phyloP scores from a whole-genome alignment of 164 flowering plant genomes.

The Vitis riparia region DNA sequence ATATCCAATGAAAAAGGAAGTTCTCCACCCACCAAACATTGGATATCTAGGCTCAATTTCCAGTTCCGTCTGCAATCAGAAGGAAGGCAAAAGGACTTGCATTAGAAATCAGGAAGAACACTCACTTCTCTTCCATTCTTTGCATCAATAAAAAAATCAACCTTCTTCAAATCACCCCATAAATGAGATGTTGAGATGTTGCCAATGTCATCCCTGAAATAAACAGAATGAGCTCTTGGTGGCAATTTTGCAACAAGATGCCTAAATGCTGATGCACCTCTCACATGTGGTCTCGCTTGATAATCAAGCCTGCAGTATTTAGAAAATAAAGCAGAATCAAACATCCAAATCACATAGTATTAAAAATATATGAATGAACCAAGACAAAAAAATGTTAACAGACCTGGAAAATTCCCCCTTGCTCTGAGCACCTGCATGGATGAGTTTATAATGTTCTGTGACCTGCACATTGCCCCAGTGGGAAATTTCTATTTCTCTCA shows the following conservation, averaged over 20 bases:
- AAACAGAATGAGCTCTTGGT: conserved; percentile 89
- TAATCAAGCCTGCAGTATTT: conserved; percentile 73
- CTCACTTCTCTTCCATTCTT: background rate
- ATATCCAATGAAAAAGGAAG: conserved; percentile 91
- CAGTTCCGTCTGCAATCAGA: conserved; percentile 72
- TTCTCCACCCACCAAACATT: conserved; percentile 96
- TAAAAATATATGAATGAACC: background rate
- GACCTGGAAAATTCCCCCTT: conserved; percentile 96
- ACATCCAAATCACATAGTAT: background rate
- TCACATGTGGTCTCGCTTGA: conserved; percentile 61
- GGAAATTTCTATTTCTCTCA: conserved; percentile 87
- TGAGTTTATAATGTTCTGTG: conserved; percentile 77
- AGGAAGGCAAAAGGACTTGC: conserved; percentile 1
- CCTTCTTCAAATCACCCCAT: conserved; percentile 78
- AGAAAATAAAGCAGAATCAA: conserved; percentile 1
- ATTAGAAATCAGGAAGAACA: no score
- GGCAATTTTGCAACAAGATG: conserved; percentile 80
- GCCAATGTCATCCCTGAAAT: conserved; percentile 94
- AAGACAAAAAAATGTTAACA: background rate
- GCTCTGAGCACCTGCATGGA: conserved; percentile 81
- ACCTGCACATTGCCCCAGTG: conserved; percentile 97
- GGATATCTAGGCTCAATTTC: conserved; percentile 93
- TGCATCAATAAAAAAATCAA: conserved; percentile 12
- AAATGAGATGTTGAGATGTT: conserved; percentile 90
- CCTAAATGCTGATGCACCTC: conserved; percentile 82